Conservation (phyloP, 208 protist species). For the Leishmania martiniquensis region DNA sequence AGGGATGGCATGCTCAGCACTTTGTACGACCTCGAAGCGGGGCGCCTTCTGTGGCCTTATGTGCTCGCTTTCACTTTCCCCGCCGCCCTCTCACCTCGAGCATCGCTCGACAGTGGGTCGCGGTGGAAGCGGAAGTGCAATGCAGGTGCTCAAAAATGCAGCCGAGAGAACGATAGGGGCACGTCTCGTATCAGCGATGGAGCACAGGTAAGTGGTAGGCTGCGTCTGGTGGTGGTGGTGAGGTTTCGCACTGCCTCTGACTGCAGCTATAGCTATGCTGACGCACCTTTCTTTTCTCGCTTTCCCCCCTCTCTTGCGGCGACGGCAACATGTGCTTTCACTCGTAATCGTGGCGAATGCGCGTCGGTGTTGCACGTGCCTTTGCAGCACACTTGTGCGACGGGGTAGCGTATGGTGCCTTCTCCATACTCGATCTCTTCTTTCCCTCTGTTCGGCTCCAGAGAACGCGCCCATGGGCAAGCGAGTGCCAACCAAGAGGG, state of each 20-base stretch:
- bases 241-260: not conserved
- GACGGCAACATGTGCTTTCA: not conserved
- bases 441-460: too few species aligned
- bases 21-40: not conserved
- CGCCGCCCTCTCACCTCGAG: not conserved
- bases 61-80: not conserved
- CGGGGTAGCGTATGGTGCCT: not conserved
- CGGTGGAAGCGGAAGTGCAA: not conserved
- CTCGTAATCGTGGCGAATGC: not conserved
- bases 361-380: not conserved
- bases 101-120: not conserved
- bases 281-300: not conserved
- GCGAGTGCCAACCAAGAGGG: constrained; percentile 9
- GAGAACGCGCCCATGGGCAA: constrained; percentile 14
- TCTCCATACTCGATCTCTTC: not conserved
- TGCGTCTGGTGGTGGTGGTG: too few species aligned
- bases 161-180: too few species aligned
- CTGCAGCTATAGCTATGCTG: not conserved
- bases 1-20: not conserved
- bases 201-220: too few species aligned
- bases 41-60: not conserved
- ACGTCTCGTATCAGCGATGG: too few species aligned
- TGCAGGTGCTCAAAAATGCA: constrained; percentile 5
- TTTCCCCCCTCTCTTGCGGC: not conserved
- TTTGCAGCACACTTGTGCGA: not conserved